Conservation (phyloP, 2,329 filamentous ascomycete genomes). For the Colletotrichum agaves region DNA sequence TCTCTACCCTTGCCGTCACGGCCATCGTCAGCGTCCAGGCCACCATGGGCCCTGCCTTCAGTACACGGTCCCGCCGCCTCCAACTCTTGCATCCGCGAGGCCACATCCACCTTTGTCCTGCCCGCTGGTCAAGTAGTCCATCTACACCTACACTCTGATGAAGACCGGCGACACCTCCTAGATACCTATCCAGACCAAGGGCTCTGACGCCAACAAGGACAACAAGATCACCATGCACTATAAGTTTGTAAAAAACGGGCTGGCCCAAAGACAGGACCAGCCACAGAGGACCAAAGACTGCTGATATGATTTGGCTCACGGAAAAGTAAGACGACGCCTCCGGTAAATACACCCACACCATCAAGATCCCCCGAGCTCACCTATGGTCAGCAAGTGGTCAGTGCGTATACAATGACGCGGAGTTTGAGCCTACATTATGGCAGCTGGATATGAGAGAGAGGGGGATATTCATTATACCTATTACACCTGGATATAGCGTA, state of each 20-base stretch:
- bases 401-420: not conserved
- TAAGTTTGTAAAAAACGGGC: too few species aligned
- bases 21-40: slow-evolving; percentile 38
- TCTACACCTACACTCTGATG: slow-evolving; percentile 56
- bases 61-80: slow-evolving; percentile 54
- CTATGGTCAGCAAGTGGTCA: slow-evolving; percentile 20
- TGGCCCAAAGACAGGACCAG: too few species aligned
- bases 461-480: not conserved
- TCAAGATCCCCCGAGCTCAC: slow-evolving; percentile 32
- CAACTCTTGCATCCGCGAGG: slow-evolving; percentile 54
- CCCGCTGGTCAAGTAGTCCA: slow-evolving; percentile 51
- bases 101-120: slow-evolving; percentile 55
- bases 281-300: not conserved
- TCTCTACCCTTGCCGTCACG: slow-evolving; percentile 24
- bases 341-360: slow-evolving; percentile 34
- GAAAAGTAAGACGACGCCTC: slow-evolving; percentile 30
- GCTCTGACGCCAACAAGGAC: slow-evolving; percentile 19
- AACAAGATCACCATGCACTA: slow-evolving; percentile 36
- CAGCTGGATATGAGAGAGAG: too few species aligned
- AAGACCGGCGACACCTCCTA: slow-evolving; percentile 42
- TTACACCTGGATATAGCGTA: slow-evolving; percentile 18
- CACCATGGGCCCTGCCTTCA: slow-evolving; percentile 52
- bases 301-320: not conserved
- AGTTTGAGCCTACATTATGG: not conserved
- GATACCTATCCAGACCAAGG: slow-evolving; percentile 28